A percentile compares a stretch with the other conserved stretches of the same genome.
phyloP scores from a whole-genome alignment of 208 protist species.

The Trypanosoma cruzi region DNA sequence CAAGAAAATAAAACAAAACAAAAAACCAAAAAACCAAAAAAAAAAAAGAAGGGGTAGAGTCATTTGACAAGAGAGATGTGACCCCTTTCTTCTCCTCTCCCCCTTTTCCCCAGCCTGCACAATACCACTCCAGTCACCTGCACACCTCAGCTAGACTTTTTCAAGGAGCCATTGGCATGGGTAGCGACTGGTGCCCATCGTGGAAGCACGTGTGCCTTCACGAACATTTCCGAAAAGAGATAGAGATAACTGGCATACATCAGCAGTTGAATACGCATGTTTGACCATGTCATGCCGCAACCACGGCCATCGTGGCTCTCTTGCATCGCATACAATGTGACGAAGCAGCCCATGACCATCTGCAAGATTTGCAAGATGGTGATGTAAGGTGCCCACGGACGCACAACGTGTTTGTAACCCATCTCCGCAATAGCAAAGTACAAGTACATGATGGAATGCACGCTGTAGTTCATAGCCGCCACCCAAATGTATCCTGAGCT shows the following conservation, averaged over 20 bases:
- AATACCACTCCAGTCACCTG: background rate
- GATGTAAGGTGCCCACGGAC: conserved; percentile 32
- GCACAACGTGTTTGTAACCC: conserved; percentile 25
- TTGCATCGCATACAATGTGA: conserved; percentile 24
- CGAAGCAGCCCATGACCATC: conserved; percentile 40
- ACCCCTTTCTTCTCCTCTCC: too few species aligned
- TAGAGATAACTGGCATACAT: conserved; percentile 94
- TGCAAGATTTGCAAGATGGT: conserved; percentile 44
- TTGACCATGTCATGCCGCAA: conserved; percentile 51
- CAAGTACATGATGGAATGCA: conserved; percentile 53
- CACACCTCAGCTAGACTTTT: conserved; percentile 17
- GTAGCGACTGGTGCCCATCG: conserved; percentile 4
- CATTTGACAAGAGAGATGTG: too few species aligned
- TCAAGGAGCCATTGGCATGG: conserved; percentile 5
- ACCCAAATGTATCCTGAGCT: conserved; percentile 24
- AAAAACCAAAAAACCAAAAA: too few species aligned
- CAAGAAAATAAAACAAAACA: too few species aligned
- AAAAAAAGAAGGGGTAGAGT: too few species aligned
- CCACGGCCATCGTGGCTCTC: conserved; percentile 40
- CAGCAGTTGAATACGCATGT: conserved; percentile 67
- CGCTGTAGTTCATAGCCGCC: conserved; percentile 47
- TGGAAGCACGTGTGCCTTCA: conserved; percentile 76
- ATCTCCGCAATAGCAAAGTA: conserved; percentile 39
- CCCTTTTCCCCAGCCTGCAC: background rate
- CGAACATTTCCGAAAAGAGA: conserved; percentile 94